These are phyloP conservation scores for Ustanciosporium gigantosporum DNA, from an alignment of 1,284 basidiomycete genomes.

Conservation along the genomic window DNA sequence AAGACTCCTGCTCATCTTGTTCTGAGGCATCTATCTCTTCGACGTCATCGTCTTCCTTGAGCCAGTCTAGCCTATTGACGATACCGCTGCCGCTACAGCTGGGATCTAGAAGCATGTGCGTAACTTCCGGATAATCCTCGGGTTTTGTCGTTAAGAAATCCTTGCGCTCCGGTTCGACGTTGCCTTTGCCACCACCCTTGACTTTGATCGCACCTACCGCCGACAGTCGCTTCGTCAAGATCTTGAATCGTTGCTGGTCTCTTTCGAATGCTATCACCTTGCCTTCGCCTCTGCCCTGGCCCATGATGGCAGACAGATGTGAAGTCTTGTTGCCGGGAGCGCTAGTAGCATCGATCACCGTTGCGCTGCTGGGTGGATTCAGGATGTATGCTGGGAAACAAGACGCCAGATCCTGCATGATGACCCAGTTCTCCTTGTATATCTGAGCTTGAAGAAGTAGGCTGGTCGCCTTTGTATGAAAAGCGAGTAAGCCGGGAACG, in stretches of 20 bases:
- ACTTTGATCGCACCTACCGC: conserved; percentile 10
- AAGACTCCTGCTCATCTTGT: neutral
- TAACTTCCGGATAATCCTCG: conserved; percentile 12
- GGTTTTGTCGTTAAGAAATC: conserved; percentile 51
- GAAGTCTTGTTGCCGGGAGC: conserved; percentile 99
- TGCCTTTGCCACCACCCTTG: conserved; percentile 6
- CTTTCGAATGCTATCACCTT: conserved; percentile 49
- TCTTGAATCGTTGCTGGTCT: conserved; percentile 24
- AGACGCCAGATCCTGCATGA: conserved; percentile 95
- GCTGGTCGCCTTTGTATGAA: conserved; percentile 67
- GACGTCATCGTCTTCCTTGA: conserved; percentile 31
- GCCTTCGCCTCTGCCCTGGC: neutral
- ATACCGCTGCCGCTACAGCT: conserved; percentile 56
- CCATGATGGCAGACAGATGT: conserved; percentile 76
- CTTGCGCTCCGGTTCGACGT: conserved; percentile 31
- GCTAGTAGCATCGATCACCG: conserved; percentile 88
- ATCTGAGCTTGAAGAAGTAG: conserved; percentile 52
- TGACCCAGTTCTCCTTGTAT: conserved; percentile 77
- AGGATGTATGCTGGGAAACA: conserved; percentile 86
- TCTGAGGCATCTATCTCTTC: neutral
- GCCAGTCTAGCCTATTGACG: conserved; percentile 53
- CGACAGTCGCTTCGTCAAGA: conserved; percentile 10
- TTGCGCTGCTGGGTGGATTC: conserved; percentile 7
- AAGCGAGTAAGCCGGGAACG: conserved; percentile 77
- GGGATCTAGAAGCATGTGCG: conserved; percentile 56